Evolutionary conservation across 2,329 filamentous ascomycete species (phyloP).

Genomic region (Albifimbria verrucaria): DNA sequence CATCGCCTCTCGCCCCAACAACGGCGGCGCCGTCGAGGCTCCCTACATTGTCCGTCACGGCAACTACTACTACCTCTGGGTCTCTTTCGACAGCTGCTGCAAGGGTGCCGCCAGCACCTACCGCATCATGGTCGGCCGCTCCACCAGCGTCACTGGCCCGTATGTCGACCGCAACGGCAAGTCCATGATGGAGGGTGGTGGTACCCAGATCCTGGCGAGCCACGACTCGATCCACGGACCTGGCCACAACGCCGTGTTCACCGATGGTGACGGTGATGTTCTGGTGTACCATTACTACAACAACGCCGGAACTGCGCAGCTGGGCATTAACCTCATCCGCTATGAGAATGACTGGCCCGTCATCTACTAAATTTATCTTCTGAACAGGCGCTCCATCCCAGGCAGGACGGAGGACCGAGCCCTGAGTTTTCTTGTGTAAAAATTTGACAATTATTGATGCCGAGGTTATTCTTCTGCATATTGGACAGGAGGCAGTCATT

Average conservation of each 20-base stretch:
- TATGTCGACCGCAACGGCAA: constrained; percentile 21
- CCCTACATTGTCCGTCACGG: constrained; percentile 24
- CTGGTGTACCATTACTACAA: constrained; percentile 28
- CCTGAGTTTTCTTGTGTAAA: too few species aligned
- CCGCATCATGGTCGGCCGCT: constrained; percentile 28
- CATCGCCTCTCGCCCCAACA: constrained; percentile 19
- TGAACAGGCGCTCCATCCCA: too few species aligned
- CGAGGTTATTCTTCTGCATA: too few species aligned
- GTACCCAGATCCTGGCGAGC: constrained; percentile 24
- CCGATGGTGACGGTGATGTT: constrained; percentile 26
- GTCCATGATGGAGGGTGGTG: constrained; percentile 24
- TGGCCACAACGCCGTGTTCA: constrained; percentile 27
- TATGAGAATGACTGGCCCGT: constrained; percentile 28
- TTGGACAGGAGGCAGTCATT: too few species aligned
- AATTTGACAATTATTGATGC: too few species aligned
- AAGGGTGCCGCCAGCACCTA: constrained; percentile 25
- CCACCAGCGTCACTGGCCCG: constrained; percentile 22
- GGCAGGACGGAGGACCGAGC: too few species aligned
- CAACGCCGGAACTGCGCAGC: constrained; percentile 15
- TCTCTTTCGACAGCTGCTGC: constrained; percentile 28
- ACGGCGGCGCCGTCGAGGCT: constrained; percentile 22
- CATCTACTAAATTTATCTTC: constrained; percentile 23
- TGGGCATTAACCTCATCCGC: constrained; percentile 27
- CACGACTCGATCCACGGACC: constrained; percentile 26
- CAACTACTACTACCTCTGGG: constrained; percentile 29